Conservation (phyloP, 202 grass and related monocot genomes). For the Zoysia matrella region DNA sequence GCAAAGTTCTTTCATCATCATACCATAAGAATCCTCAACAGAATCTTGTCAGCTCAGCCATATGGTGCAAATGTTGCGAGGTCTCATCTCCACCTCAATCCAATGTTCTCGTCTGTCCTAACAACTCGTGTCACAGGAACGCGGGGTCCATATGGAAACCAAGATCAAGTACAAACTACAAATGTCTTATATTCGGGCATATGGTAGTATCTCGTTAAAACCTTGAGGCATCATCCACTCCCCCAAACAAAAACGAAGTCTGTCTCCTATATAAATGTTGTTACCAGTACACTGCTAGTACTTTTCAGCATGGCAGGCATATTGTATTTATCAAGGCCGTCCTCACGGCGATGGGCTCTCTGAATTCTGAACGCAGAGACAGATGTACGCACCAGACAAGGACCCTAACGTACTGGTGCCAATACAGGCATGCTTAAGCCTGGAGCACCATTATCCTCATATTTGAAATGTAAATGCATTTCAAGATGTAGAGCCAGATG, state of each 20-base stretch:
- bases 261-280: not conserved
- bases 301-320: constrained; percentile 1
- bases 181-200: not conserved
- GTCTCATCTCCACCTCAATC: no score
- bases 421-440: constrained; percentile 2
- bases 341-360: not conserved
- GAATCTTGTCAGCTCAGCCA: no score
- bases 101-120: not conserved
- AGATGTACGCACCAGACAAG: constrained; percentile 25
- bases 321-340: constrained; percentile 32
- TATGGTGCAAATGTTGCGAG: no score
- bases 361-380: constrained; percentile 15
- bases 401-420: constrained; percentile 32
- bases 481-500: constrained; percentile 7
- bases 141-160: not conserved
- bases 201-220: not conserved
- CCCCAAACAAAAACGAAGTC: not conserved
- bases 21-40: no score
- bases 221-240: no score
- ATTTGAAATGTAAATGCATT: not conserved
- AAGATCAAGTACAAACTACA: not conserved
- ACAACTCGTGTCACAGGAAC: not conserved
- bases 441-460: constrained; percentile 32
- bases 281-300: constrained; percentile 2
- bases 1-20: not conserved